These are phyloP conservation scores for Lachancea cidri DNA, from an alignment of 805 yeast genomes.

Conservation along the genomic window DNA sequence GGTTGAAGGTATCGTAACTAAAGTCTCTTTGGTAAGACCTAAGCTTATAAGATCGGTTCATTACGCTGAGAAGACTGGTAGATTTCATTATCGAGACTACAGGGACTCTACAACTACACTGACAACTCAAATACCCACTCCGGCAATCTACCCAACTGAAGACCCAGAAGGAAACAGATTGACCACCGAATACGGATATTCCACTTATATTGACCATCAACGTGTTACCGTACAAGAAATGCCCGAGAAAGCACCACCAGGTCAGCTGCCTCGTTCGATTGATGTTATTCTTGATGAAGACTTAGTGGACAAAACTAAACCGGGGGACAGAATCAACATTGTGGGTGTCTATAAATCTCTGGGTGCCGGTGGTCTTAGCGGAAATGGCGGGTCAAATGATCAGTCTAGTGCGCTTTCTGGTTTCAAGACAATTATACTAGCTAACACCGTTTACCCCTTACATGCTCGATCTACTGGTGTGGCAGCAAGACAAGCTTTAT, in stretches of 20 bases:
- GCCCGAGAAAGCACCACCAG: slow-evolving; percentile 98
- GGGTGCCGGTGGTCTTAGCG: slow-evolving; percentile 53
- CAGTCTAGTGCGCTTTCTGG: slow-evolving; percentile 44
- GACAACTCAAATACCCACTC: slow-evolving; percentile 42
- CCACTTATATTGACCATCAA: slow-evolving; percentile 92
- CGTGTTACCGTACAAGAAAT: slow-evolving; percentile 90
- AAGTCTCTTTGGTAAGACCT: slow-evolving; percentile 90
- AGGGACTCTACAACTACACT: slow-evolving; percentile 89
- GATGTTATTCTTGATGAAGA: slow-evolving; percentile 95
- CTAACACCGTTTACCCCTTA: slow-evolving; percentile 82
- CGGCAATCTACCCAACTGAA: slow-evolving; percentile 87
- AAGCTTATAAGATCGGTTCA: slow-evolving; percentile 88
- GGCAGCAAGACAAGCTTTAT: slow-evolving; percentile 59
- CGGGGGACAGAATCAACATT: slow-evolving; percentile 92
- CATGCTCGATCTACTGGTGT: slow-evolving; percentile 87
- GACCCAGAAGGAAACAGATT: slow-evolving; percentile 88
- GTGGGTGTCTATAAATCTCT: slow-evolving; percentile 92
- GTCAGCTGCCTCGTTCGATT: slow-evolving; percentile 89
- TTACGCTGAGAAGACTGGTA: slow-evolving; percentile 77
- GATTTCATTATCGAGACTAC: slow-evolving; percentile 87
- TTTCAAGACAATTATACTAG: slow-evolving; percentile 78
- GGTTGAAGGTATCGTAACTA: slow-evolving; percentile 91
- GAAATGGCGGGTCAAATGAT: slow-evolving; percentile 11
- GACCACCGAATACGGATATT: slow-evolving; percentile 86
- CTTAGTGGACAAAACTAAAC: slow-evolving; percentile 84